Evolutionary conservation across 169 alveolate species (phyloP).

Genomic region (Cryptosporidium meleagridis): DNA sequence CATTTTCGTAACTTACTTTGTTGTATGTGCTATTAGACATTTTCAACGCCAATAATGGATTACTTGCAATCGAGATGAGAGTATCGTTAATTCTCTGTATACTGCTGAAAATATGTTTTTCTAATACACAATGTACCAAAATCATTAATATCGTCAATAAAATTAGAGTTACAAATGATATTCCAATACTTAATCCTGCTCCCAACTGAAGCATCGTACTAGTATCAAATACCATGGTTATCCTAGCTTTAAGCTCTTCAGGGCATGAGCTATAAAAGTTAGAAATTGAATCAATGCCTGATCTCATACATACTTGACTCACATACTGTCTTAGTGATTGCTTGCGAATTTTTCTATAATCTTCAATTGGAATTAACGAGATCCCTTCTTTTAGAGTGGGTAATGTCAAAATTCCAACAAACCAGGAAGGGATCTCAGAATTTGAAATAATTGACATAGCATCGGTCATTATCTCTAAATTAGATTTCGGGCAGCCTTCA

Average conservation of each 20-base stretch:
- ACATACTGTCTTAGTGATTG: slow-evolving; percentile 47
- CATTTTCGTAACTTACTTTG: slow-evolving; percentile 74
- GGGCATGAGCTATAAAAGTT: slow-evolving; percentile 35
- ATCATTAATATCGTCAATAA: slow-evolving; percentile 71
- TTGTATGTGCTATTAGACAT: slow-evolving; percentile 16
- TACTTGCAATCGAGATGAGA: slow-evolving; percentile 81
- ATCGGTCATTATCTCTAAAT: slow-evolving; percentile 48
- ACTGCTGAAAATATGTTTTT: slow-evolving; percentile 77
- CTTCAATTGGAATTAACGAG: slow-evolving; percentile 56
- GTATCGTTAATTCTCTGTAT: slow-evolving; percentile 78
- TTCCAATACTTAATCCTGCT: slow-evolving; percentile 77
- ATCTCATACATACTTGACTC: slow-evolving; percentile 66
- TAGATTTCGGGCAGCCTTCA: slow-evolving; percentile 70
- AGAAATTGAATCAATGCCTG: slow-evolving; percentile 54
- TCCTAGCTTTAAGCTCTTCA: slow-evolving; percentile 32
- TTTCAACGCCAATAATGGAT: slow-evolving; percentile 83
- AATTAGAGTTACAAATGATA: slow-evolving; percentile 76
- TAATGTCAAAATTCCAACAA: slow-evolving; percentile 45
- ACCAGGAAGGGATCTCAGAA: slow-evolving; percentile 65
- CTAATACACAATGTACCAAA: slow-evolving; percentile 73
- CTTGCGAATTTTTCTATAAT: slow-evolving; percentile 40
- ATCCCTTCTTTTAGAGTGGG: slow-evolving; percentile 57
- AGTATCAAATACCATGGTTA: slow-evolving; percentile 77
- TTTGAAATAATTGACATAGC: slow-evolving; percentile 68
- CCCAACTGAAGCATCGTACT: slow-evolving; percentile 54